Conservation (phyloP, 2,329 filamentous ascomycete genomes). For the Verticillium dahliae region DNA sequence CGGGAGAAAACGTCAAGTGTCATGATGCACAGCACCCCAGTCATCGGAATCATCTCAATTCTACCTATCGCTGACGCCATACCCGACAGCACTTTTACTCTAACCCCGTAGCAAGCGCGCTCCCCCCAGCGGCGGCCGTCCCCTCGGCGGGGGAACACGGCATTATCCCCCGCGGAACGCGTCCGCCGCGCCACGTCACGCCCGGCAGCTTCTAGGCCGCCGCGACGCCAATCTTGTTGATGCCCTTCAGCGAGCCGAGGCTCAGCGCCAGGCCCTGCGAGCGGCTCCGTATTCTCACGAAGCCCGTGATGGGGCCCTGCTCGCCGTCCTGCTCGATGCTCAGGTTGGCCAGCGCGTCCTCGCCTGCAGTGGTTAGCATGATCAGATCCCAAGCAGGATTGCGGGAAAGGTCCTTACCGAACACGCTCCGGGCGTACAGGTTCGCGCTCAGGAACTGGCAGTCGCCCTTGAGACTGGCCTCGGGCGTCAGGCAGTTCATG, state of each 20-base stretch:
- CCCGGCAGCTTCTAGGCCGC: conserved; percentile 16
- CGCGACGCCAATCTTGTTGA: conserved; percentile 68
- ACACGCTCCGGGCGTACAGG: conserved; percentile 91
- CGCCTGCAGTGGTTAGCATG: conserved; percentile 51
- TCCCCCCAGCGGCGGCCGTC: neutral
- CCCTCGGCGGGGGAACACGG: neutral
- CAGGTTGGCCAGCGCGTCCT: conserved; percentile 95
- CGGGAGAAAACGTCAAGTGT: neutral
- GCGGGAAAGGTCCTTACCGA: conserved; percentile 60
- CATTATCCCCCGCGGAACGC: neutral
- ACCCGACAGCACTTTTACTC: conserved; percentile 1
- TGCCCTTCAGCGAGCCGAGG: conserved; percentile 86
- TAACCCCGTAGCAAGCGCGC: neutral
- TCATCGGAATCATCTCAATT: conserved; percentile 2
- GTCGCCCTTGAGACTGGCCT: conserved; percentile 92
- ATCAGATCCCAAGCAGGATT: too few species aligned
- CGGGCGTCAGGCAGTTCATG: conserved; percentile 96
- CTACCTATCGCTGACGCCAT: conserved; percentile 3
- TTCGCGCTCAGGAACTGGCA: conserved; percentile 98
- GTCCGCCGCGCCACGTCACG: neutral
- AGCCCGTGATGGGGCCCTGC: conserved; percentile 90
- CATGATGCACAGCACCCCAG: neutral
- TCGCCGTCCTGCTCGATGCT: conserved; percentile 98
- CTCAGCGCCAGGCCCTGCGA: conserved; percentile 93
- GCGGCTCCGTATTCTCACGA: conserved; percentile 94